Conservation (phyloP, 352 stramenopile species). For the Globisporangium canariense region DNA sequence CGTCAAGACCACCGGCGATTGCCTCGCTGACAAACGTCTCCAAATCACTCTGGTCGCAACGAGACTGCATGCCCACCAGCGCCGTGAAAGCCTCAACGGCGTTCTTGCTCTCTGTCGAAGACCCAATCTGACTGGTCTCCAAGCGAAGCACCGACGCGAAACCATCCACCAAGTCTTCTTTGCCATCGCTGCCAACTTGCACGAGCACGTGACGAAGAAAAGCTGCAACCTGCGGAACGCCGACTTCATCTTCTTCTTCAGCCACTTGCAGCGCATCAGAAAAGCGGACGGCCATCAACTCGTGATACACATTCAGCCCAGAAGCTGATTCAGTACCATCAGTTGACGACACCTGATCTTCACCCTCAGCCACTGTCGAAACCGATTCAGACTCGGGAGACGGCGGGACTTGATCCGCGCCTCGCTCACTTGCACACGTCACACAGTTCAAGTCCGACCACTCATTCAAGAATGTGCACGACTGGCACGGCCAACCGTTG, state of each 20-base stretch:
- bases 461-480: constrained; percentile 68
- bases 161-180: constrained; percentile 2
- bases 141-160: constrained; percentile 18
- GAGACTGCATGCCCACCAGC: constrained; percentile 21
- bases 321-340: background rate
- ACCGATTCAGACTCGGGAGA: constrained; percentile 5
- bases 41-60: constrained; percentile 2
- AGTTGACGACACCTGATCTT: background rate
- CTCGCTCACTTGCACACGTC: constrained; percentile 54
- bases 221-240: constrained; percentile 24
- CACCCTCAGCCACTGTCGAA: background rate
- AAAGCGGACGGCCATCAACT: constrained; percentile 32
- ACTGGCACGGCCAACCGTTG: constrained; percentile 49
- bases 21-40: constrained; percentile 10
- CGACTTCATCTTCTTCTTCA: constrained; percentile 19
- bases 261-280: constrained; percentile 32
- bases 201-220: constrained; percentile 34
- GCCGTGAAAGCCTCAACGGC: constrained; percentile 28
- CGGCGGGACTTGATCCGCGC: constrained; percentile 32
- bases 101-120: constrained; percentile 31
- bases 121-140: constrained; percentile 22
- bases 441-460: constrained; percentile 46
- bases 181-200: constrained; percentile 9
- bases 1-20: constrained; percentile 9
- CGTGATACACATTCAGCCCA: constrained; percentile 16